phyloP scores from a whole-genome alignment of 352 stramenopile genomes.

The Pythium volutum region DNA sequence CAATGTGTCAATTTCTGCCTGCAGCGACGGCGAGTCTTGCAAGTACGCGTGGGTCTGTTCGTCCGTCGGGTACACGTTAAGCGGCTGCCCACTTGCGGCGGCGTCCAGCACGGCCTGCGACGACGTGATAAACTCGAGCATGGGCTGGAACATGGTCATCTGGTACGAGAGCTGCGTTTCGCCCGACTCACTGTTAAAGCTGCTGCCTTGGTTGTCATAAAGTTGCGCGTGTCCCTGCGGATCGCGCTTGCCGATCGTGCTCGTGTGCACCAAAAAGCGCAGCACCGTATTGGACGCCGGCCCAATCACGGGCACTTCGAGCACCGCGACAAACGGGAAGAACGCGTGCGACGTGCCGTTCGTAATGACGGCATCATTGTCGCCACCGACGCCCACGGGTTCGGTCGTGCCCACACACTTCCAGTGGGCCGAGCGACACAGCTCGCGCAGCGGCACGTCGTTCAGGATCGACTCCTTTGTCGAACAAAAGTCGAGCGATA shows the following conservation, averaged over 20 bases:
- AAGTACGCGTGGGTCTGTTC: conserved; percentile 75
- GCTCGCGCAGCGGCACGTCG: conserved; percentile 43
- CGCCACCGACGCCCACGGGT: conserved; percentile 58
- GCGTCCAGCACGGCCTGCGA: conserved; percentile 83
- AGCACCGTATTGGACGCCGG: conserved; percentile 79
- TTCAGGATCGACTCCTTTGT: conserved; percentile 63
- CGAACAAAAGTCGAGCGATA: conserved; percentile 82
- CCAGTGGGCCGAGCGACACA: conserved; percentile 63
- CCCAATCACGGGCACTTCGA: conserved; percentile 79
- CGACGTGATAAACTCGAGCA: conserved; percentile 85
- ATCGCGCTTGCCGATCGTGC: conserved; percentile 67
- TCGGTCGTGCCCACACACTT: conserved; percentile 85
- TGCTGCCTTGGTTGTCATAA: conserved; percentile 37
- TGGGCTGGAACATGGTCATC: conserved; percentile 85
- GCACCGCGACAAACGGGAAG: conserved; percentile 83
- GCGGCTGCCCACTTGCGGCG: conserved; percentile 67
- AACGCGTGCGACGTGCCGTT: conserved; percentile 56
- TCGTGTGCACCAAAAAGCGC: conserved; percentile 84
- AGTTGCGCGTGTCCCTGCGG: conserved; percentile 31
- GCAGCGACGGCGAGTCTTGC: conserved; percentile 60
- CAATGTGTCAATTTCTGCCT: conserved; percentile 67
- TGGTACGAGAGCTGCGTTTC: conserved; percentile 61
- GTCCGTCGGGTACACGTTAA: conserved; percentile 76
- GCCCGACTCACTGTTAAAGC: conserved; percentile 22
- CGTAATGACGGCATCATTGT: conserved; percentile 62